Conservation (phyloP, 192 early-diverging fungal species). For the Rhizophagus prolifer region DNA sequence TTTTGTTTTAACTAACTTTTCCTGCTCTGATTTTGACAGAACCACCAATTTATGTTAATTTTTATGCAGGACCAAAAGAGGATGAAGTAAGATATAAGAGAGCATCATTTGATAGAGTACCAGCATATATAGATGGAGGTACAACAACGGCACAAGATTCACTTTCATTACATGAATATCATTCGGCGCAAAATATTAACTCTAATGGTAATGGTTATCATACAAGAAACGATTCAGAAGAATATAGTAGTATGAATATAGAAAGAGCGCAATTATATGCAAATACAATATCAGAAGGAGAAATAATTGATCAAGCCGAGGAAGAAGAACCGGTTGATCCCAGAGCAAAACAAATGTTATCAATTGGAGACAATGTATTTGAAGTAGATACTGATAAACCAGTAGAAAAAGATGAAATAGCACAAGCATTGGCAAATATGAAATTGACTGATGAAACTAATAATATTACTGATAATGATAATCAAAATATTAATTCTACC, state of each 20-base stretch:
- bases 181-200: background rate
- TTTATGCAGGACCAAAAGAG: slow-evolving; percentile 11
- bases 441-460: background rate
- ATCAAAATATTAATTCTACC: background rate
- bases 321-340: slow-evolving; percentile 40
- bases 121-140: background rate
- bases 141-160: background rate
- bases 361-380: slow-evolving; percentile 46
- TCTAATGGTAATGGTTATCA: background rate
- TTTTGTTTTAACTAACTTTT: background rate
- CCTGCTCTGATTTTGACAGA: background rate
- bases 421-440: slow-evolving; percentile 2
- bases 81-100: background rate
- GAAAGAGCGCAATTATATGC: slow-evolving; percentile 1
- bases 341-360: slow-evolving; percentile 36
- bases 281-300: background rate
- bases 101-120: slow-evolving; percentile 15
- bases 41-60: slow-evolving; percentile 11
- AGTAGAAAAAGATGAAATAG: background rate
- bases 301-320: background rate
- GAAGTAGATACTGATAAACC: slow-evolving; percentile 21
- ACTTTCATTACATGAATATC: background rate
- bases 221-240: background rate
- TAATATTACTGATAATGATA: background rate
- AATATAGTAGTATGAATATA: background rate